A percentile compares a stretch with the other conserved stretches of the same genome.
These are phyloP conservation scores for Datura wrightii DNA, from an alignment of 257 asterid genomes.

Conservation along the genomic window DNA sequence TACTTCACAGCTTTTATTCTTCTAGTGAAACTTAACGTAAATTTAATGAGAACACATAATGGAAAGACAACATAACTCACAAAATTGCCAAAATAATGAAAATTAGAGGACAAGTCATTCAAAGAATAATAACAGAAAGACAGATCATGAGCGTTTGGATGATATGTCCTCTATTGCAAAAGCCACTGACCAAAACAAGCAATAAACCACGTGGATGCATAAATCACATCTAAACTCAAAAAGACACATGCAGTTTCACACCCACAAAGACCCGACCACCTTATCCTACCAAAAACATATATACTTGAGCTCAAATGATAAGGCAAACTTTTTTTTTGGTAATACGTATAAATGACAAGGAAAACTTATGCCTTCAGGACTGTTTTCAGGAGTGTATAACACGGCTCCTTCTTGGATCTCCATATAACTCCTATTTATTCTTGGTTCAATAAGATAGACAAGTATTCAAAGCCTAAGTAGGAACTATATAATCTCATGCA, in stretches of 20 bases:
- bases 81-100: not conserved
- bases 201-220: not conserved
- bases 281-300: not conserved
- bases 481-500: not conserved
- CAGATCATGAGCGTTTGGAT: not conserved
- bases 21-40: not conserved
- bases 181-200: conserved; percentile 10
- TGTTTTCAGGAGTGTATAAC: not conserved
- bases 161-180: conserved; percentile 16
- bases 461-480: not conserved
- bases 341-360: not conserved
- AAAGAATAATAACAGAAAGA: not conserved
- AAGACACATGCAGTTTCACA: not conserved
- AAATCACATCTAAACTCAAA: not conserved
- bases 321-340: not conserved
- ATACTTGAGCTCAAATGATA: not conserved
- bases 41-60: not conserved
- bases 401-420: not conserved
- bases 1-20: conserved; percentile 5
- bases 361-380: not conserved
- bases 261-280: not conserved
- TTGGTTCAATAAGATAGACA: not conserved
- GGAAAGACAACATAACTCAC: not conserved
- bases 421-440: not conserved
- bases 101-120: not conserved